phyloP scores from a whole-genome alignment of 345 rosid species.

The Syzygium aqueum region DNA sequence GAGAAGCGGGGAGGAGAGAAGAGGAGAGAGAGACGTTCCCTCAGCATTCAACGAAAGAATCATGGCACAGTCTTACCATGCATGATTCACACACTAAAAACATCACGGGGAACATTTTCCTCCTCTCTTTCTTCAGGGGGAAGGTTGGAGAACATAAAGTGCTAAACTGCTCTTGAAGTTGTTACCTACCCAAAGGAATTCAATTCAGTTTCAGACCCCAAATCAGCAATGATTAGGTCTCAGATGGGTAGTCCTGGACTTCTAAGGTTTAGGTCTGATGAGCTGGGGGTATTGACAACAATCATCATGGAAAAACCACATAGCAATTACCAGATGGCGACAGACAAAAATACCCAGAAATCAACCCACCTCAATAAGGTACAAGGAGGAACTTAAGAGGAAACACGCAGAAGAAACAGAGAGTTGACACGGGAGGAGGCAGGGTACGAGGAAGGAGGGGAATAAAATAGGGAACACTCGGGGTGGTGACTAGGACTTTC shows the following conservation, averaged over 20 bases:
- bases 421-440: background rate
- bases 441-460: background rate
- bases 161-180: too few relatives aligned
- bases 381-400: background rate
- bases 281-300: background rate
- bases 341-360: background rate
- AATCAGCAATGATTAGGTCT: background rate
- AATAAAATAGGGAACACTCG: background rate
- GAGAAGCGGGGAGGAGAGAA: too few relatives aligned
- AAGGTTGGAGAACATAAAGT: too few relatives aligned
- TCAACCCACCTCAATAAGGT: background rate
- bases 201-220: background rate
- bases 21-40: too few relatives aligned
- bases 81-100: too few relatives aligned
- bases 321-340: background rate
- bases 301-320: background rate
- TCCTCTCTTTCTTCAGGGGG: too few relatives aligned
- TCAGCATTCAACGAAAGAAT: too few relatives aligned
- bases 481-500: background rate
- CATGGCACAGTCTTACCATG: too few relatives aligned
- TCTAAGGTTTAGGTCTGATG: background rate
- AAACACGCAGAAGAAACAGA: background rate
- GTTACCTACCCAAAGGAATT: background rate
- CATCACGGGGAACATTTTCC: too few relatives aligned
- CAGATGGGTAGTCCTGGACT: background rate